Conservation (phyloP, 192 early-diverging fungal genomes). For the Blastocladiella britannica region DNA sequence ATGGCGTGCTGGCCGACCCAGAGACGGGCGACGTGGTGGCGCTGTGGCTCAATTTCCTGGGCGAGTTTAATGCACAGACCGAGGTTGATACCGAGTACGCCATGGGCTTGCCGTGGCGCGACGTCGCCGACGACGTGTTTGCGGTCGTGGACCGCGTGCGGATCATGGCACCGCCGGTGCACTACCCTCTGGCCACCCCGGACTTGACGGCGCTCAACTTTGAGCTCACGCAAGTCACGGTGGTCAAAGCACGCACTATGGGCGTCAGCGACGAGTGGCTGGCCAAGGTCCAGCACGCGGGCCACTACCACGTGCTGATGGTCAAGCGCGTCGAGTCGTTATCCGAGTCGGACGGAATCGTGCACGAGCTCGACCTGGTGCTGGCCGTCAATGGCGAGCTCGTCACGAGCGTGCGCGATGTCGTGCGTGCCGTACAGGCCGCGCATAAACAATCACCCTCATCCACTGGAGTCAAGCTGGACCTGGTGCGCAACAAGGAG, state of each 20-base stretch:
- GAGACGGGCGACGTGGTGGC: slow-evolving; percentile 39
- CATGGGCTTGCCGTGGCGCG: slow-evolving; percentile 7
- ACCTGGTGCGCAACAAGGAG: slow-evolving; percentile 2
- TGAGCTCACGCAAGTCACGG: slow-evolving; percentile 20
- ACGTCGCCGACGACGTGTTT: slow-evolving; percentile 13
- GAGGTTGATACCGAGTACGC: neutral
- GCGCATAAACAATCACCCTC: no score
- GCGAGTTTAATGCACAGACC: slow-evolving; percentile 37
- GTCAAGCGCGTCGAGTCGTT: slow-evolving; percentile 20
- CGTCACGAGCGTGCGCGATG: neutral
- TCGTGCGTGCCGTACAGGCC: neutral
- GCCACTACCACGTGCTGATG: slow-evolving; percentile 20
- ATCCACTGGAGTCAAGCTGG: neutral
- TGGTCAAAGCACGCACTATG: slow-evolving; percentile 25
- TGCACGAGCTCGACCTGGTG: slow-evolving; percentile 29
- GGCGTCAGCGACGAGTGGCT: slow-evolving; percentile 25
- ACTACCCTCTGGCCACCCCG: slow-evolving; percentile 10
- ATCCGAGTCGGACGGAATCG: slow-evolving; percentile 10
- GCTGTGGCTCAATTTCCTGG: slow-evolving; percentile 52
- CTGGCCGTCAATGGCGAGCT: slow-evolving; percentile 4
- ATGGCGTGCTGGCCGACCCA: slow-evolving; percentile 45
- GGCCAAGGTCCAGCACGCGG: slow-evolving; percentile 16
- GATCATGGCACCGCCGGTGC: slow-evolving; percentile 5
- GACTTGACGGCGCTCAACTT: slow-evolving; percentile 11
- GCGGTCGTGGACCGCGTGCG: slow-evolving; percentile 15